Conservation (phyloP, 148 eudicot species). For the Simmondsia chinensis region DNA sequence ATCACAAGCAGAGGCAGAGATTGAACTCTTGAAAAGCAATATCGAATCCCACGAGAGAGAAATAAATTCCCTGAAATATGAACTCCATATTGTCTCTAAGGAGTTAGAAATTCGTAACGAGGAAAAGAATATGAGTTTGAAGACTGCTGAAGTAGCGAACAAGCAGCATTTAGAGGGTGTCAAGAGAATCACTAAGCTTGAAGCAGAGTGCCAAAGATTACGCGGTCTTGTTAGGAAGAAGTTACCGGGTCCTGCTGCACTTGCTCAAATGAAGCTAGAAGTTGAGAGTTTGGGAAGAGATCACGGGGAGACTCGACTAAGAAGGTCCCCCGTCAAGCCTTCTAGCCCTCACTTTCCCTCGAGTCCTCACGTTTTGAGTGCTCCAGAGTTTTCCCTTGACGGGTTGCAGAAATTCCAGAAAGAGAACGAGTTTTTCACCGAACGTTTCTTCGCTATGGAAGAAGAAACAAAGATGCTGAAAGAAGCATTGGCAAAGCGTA, state of each 20-base stretch:
- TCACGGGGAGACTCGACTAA: conserved; percentile 55
- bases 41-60: conserved; percentile 82
- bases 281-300: conserved; percentile 85
- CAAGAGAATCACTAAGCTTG: conserved; percentile 85
- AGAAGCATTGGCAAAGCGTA: conserved; percentile 88
- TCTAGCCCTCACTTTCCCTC: conserved; percentile 53
- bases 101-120: conserved; percentile 93
- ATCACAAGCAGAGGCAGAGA: conserved; percentile 78
- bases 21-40: conserved; percentile 62
- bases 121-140: conserved; percentile 89
- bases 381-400: conserved; percentile 66
- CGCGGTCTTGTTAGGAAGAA: conserved; percentile 95
- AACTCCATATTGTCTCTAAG: conserved; percentile 67
- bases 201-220: conserved; percentile 93
- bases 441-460: conserved; percentile 75
- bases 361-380: conserved; percentile 20
- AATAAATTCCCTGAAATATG: conserved; percentile 86
- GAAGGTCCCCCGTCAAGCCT: conserved; percentile 74
- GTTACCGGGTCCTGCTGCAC: conserved; percentile 96
- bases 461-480: conserved; percentile 97
- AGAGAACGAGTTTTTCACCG: conserved; percentile 78
- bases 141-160: conserved; percentile 87
- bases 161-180: conserved; percentile 87
- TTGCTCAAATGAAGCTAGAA: conserved; percentile 98
- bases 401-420: conserved; percentile 56